Percentiles rank a stretch among this genome's conserved stretches.
Evolutionary conservation across 495 filamentous ascomycete species (phyloP).

Genomic region (Lasiosphaeria ovina): DNA sequence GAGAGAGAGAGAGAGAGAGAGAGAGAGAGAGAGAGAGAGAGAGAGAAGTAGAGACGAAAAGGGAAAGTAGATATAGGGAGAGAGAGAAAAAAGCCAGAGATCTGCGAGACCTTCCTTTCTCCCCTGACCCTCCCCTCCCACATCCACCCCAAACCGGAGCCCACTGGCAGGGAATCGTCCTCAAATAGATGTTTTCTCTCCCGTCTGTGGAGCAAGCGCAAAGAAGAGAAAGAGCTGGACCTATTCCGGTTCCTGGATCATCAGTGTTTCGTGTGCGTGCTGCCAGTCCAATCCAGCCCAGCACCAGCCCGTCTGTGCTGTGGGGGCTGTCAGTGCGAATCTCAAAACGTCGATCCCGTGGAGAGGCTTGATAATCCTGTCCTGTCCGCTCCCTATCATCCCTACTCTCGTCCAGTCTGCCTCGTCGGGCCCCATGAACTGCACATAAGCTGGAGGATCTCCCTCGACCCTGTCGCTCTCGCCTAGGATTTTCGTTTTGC

Average conservation of each 20-base stretch:
- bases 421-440: too few relatives aligned
- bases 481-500: background rate
- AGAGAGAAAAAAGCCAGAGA: background rate
- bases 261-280: constrained; percentile 32
- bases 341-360: constrained; percentile 36
- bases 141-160: too few relatives aligned
- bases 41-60: too few relatives aligned
- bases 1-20: background rate
- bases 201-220: background rate
- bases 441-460: constrained; percentile 29
- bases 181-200: constrained; percentile 17
- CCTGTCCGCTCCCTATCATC: background rate
- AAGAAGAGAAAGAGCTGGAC: too few relatives aligned
- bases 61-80: background rate
- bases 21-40: too few relatives aligned
- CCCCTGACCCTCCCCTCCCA: background rate
- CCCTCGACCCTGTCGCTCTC: constrained; percentile 7
- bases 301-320: background rate
- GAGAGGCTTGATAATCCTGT: constrained; percentile 18
- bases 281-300: constrained; percentile 2
- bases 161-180: background rate
- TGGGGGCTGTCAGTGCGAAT: constrained; percentile 32
- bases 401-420: constrained; percentile 3
- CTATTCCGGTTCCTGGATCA: constrained; percentile 21
- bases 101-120: constrained; percentile 4